Evolutionary conservation across 768 basidiomycete species (phyloP), one percentile per base, ranked within the genome.

Genomic region (Pleurotus ostreatus): DNA sequence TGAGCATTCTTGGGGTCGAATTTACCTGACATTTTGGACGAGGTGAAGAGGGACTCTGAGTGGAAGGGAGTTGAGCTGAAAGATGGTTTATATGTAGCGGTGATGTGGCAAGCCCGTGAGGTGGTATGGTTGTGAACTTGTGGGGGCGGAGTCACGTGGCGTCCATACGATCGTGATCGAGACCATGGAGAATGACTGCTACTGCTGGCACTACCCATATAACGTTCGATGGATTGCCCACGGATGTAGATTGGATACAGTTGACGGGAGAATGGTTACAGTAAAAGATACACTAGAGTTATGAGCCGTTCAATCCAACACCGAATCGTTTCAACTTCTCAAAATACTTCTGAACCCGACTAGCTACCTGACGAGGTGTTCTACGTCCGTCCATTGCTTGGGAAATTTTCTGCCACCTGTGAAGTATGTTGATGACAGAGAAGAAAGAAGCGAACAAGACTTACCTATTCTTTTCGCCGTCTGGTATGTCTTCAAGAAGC

Each of bases 1-100:
- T 94, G 90, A n/a, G 94, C 92, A 58, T 84, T 89, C 63, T 94
- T 82, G 39, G 95, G 85, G 71, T 97, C 92, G 66, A 98, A 96
- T 62, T 74, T 73, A 59, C 72, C 70, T 15, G 82, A 68, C 77
- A 82, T 83, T 57, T 44, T 46, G 48, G 56, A 44, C 25, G 49
- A 49, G 12, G 47, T 11, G 30, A 34, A 40, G 59, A 30, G 25
- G 45, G 20, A 57, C 6, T n/a, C 25, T 30, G 30, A 40, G 54
- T 34, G 37, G 16, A 40, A 51, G 46, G 41, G 37, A 49, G 43
- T 41, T 48, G 39, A 55, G 41, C 39, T 20, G 30, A 49, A 49
- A 46, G 55, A 41, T 37, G 34, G 57, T 20, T 30, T 26, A 41
- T 26, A 46, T 53, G 22, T n/a, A 44, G 40, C 45, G 55, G 56